These are phyloP conservation scores for Chrysosporium keratinophilum DNA, from an alignment of 2,329 filamentous ascomycete genomes.

Conservation along the genomic window DNA sequence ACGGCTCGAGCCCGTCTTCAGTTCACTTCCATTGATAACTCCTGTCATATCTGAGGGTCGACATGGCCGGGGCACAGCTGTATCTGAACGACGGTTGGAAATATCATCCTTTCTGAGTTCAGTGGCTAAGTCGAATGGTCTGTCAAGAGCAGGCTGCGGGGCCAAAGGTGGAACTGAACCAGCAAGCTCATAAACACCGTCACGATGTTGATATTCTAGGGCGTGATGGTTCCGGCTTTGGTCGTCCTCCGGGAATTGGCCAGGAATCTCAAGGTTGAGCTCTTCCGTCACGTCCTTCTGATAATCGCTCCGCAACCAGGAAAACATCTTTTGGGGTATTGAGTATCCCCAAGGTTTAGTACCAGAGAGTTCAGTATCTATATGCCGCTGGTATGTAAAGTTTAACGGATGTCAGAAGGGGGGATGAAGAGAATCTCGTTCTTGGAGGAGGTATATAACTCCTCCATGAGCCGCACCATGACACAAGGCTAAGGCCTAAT, in stretches of 20 bases:
- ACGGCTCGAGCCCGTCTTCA: background rate
- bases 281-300: background rate
- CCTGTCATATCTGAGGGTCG: background rate
- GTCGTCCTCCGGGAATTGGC: background rate
- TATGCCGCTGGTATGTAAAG: no score
- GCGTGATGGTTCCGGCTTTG: background rate
- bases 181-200: background rate
- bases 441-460: no score
- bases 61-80: background rate
- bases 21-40: background rate
- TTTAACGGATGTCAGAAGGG: no score
- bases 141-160: background rate
- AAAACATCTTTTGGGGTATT: background rate
- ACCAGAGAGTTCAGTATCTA: no score
- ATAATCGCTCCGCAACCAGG: background rate
- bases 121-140: background rate
- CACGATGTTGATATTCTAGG: no score
- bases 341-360: no score
- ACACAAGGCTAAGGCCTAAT: no score
- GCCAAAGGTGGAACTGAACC: background rate
- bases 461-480: no score
- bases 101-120: background rate
- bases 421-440: no score
- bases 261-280: background rate
- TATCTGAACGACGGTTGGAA: background rate